Evolutionary conservation across 164 flowering plant genomes (phyloP), one percentile per base, ranked within the genome.

Genomic region (Piper betle): DNA sequence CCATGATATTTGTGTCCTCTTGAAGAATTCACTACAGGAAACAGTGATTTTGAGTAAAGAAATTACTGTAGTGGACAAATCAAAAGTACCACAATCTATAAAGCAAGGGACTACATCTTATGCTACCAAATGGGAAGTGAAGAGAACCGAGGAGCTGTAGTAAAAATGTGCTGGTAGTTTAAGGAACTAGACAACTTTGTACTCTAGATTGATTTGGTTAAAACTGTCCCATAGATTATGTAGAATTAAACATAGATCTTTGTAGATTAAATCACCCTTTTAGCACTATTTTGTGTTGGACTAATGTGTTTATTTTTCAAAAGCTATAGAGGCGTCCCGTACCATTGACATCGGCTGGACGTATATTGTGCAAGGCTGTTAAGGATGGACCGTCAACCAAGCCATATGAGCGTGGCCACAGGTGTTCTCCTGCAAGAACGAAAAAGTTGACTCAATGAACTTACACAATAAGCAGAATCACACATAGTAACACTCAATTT

Each of bases 381-480:
- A 78, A 62, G 54, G 83, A 73, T 59, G 79, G 74, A 63, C 79
- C 74, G 41, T 37, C 25, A 6, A 40, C 66, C 55, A 78, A 59
- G 43, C 83, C 86, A 71, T 80, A 82, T 41, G 86, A 82, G 54
- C 82, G 83, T 61, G 83, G 83, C 86, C 86, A 82, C 17, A 82
- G 53, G 72, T 82, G 83, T 60, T 82, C 86, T 64, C 86, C 86
- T 82, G 72, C 42, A 72, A 56, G 54, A 33, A 68, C 18, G 41
- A 4, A 5, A 50, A 52, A 58, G 6, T 4, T 20, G 19, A 53
- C 55, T 20, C 55, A 53, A 8, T 55, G 58, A 11, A 55, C 38
- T 55, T 33, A 33, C 17, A 4, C 19, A 53, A 53, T 16, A 16
- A 53, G 55, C 18, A 53, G 55, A 20, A 53, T 9, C 55, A n/a